These are phyloP conservation scores for Fusarium hainanense DNA, from an alignment of 2,329 filamentous ascomycete species.

Conservation along the genomic window DNA sequence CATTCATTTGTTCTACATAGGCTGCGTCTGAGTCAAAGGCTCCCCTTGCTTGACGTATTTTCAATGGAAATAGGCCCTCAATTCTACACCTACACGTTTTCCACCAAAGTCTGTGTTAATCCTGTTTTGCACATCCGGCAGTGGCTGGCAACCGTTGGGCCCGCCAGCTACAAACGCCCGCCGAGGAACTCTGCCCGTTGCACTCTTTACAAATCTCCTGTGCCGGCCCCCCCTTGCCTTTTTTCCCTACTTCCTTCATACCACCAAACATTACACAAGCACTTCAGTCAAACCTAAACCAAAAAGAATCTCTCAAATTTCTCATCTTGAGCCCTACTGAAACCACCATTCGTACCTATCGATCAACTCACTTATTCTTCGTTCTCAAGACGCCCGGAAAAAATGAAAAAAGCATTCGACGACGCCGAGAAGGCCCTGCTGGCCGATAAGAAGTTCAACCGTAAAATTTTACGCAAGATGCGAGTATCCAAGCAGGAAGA, in stretches of 20 bases:
- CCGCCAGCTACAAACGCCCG: background rate
- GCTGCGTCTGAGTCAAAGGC: no score
- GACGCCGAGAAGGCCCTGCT: fast-evolving
- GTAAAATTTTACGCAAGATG: fast-evolving
- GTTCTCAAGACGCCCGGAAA: no score
- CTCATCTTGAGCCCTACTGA: fast-evolving
- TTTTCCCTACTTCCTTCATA: background rate
- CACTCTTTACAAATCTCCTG: background rate
- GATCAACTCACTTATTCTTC: background rate
- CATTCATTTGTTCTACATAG: no score
- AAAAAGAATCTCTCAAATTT: background rate
- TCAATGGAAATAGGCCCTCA: no score
- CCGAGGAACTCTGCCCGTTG: background rate
- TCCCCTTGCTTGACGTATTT: no score
- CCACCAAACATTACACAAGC: background rate
- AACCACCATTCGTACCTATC: background rate
- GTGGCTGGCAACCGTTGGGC: background rate
- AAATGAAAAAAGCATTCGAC: background rate
- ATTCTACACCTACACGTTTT: background rate
- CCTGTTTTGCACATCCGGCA: background rate
- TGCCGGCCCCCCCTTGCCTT: background rate
- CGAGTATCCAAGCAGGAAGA: fast-evolving
- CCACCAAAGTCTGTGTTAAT: background rate
- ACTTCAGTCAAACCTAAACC: background rate
- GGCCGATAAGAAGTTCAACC: fast-evolving